phyloP scores from a whole-genome alignment of 2,329 filamentous ascomycete species.

The Penicillium paneum region DNA sequence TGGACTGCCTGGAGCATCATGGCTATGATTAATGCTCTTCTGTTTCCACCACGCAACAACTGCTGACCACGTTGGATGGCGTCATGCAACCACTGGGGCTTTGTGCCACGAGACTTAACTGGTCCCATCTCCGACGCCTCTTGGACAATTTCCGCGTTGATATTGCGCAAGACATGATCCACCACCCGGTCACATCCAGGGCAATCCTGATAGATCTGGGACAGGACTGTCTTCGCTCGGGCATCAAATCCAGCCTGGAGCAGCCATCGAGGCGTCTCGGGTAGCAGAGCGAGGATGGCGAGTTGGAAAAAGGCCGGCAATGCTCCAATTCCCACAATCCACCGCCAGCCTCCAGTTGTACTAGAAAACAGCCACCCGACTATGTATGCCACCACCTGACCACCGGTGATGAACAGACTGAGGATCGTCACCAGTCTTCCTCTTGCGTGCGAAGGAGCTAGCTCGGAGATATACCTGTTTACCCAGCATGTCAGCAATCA shows the following conservation, averaged over 20 bases:
- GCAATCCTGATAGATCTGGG: conserved; percentile 58
- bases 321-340: conserved; percentile 86
- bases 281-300: conserved; percentile 66
- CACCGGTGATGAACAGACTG: conserved; percentile 77
- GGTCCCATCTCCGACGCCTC: conserved; percentile 52
- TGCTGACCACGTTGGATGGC: conserved; percentile 28
- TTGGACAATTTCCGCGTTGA: conserved; percentile 71
- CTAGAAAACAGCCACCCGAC: conserved; percentile 72
- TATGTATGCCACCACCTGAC: conserved; percentile 85
- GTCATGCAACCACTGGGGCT: conserved; percentile 26
- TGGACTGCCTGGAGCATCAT: conserved; percentile 84
- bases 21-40: conserved; percentile 74
- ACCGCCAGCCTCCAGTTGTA: conserved; percentile 69
- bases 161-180: conserved; percentile 62
- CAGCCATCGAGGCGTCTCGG: conserved; percentile 86
- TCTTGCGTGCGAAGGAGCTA: conserved; percentile 71
- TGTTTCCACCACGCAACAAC: conserved; percentile 48
- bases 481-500: conserved; percentile 2
- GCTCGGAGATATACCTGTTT: conserved; percentile 72
- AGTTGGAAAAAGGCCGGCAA: conserved; percentile 71
- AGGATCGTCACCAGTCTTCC: conserved; percentile 80
- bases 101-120: conserved; percentile 18
- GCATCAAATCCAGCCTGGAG: conserved; percentile 63
- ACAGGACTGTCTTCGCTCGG: conserved; percentile 64
- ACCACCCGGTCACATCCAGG: conserved; percentile 49